These are phyloP conservation scores for Neurospora sp. DNA, from an alignment of 2,329 filamentous ascomycete genomes.

Conservation along the genomic window DNA sequence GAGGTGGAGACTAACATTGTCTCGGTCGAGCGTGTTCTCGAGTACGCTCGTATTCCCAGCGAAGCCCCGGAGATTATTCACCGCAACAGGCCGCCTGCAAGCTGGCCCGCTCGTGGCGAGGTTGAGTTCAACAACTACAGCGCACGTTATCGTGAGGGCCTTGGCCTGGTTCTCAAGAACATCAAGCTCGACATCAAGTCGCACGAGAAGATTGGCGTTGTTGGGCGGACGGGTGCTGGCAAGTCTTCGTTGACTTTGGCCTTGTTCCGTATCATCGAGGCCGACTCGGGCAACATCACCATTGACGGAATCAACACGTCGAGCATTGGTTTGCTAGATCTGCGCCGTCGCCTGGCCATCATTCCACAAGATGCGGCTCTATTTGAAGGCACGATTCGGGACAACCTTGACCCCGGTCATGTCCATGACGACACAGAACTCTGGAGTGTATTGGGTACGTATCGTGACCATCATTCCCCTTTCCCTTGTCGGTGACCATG, in stretches of 20 bases:
- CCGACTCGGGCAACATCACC: constrained; percentile 68
- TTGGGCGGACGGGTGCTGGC: constrained; percentile 89
- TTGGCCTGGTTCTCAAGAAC: constrained; percentile 89
- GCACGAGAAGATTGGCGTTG: constrained; percentile 95
- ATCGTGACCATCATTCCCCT: constrained; percentile 3
- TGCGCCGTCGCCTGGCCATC: constrained; percentile 83
- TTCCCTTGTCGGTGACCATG: neutral
- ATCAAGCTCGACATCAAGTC: constrained; percentile 88
- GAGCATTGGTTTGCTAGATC: constrained; percentile 77
- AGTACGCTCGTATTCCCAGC: constrained; percentile 83
- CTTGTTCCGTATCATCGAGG: constrained; percentile 92
- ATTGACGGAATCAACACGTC: constrained; percentile 89
- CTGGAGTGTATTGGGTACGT: constrained; percentile 86
- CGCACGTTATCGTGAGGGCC: constrained; percentile 78
- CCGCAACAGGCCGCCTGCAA: constrained; percentile 73
- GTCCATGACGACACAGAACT: constrained; percentile 95
- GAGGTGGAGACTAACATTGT: constrained; percentile 99
- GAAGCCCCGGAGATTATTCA: constrained; percentile 93
- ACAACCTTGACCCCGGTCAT: constrained; percentile 91
- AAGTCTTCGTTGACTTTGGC: constrained; percentile 91
- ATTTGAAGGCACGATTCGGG: constrained; percentile 63
- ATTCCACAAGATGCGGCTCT: constrained; percentile 96
- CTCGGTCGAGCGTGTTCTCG: constrained; percentile 91
- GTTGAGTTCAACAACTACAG: constrained; percentile 91
- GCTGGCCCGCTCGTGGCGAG: constrained; percentile 84